phyloP scores from a whole-genome alignment of 2,329 filamentous ascomycete genomes.

The Trichoderma aggressivum region DNA sequence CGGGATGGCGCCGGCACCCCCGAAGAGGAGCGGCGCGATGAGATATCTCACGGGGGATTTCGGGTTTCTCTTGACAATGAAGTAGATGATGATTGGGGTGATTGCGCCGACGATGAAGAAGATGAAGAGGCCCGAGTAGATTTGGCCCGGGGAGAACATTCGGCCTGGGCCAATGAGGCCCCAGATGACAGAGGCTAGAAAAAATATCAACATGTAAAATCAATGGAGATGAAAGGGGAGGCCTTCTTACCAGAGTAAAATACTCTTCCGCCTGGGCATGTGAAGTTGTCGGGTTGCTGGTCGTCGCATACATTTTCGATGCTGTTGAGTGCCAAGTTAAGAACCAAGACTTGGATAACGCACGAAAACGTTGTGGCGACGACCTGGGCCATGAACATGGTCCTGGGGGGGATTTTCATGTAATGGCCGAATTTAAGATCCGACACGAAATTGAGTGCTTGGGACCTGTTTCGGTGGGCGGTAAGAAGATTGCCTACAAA shows the following conservation, averaged over 20 bases:
- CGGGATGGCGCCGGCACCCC: constrained; percentile 55
- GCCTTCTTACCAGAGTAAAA: constrained; percentile 55
- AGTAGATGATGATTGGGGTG: constrained; percentile 51
- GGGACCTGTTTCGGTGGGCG: constrained; percentile 40
- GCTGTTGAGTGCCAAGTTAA: constrained; percentile 57
- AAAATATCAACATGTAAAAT: not conserved
- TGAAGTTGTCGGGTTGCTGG: constrained; percentile 56
- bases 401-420: constrained; percentile 66
- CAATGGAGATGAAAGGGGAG: too few relatives aligned
- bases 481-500: not conserved
- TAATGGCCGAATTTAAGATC: constrained; percentile 72
- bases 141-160: constrained; percentile 60
- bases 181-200: constrained; percentile 62
- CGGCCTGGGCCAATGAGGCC: constrained; percentile 61
- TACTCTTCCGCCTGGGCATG: constrained; percentile 60
- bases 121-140: constrained; percentile 58
- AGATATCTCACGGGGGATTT: constrained; percentile 49
- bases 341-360: constrained; percentile 62
- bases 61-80: constrained; percentile 48
- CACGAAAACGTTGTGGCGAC: constrained; percentile 64
- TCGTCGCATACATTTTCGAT: constrained; percentile 63
- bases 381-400: constrained; percentile 64
- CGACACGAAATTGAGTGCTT: constrained; percentile 61
- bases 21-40: constrained; percentile 62
- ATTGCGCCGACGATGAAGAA: constrained; percentile 59